Percentiles rank a stretch among this genome's conserved stretches.
phyloP scores from a whole-genome alignment of 345 rosid genomes.

The Syzygium grande region DNA sequence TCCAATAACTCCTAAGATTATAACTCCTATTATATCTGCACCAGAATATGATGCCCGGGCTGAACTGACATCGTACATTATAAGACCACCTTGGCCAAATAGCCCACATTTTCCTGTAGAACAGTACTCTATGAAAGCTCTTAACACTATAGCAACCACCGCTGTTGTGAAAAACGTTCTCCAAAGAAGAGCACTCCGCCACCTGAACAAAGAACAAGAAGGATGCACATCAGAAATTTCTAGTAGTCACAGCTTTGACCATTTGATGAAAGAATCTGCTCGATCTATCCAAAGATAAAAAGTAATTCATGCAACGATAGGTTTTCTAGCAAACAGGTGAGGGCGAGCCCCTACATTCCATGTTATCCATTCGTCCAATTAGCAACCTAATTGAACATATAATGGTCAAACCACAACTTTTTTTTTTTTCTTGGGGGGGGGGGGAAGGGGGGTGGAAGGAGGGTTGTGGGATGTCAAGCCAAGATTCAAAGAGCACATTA shows the following conservation, averaged over 20 bases:
- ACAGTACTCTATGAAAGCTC: constrained; percentile 48
- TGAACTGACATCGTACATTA: constrained; percentile 57
- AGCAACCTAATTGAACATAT: not conserved
- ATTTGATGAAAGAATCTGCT: not conserved
- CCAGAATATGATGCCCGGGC: constrained; percentile 23
- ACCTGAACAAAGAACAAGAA: constrained; percentile 18
- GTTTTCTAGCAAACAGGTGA: not conserved
- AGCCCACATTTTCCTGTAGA: constrained; percentile 44
- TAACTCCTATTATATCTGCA: constrained; percentile 45
- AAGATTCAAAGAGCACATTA: not conserved
- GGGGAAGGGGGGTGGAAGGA: too few species aligned
- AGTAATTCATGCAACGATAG: not conserved
- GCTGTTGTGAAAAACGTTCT: constrained; percentile 75
- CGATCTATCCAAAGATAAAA: not conserved
- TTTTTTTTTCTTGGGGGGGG: not conserved
- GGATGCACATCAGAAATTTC: not conserved
- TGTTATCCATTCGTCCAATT: not conserved
- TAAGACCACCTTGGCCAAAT: constrained; percentile 63
- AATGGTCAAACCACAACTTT: not conserved
- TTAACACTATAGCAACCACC: constrained; percentile 58
- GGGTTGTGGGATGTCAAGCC: not conserved
- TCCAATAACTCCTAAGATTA: constrained; percentile 49
- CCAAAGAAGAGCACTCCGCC: constrained; percentile 83
- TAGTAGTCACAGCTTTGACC: not conserved
- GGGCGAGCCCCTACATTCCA: not conserved